Base-by-base conservation (phyloP, 257 asterid species). In the Osmanthus fragrans region DNA sequence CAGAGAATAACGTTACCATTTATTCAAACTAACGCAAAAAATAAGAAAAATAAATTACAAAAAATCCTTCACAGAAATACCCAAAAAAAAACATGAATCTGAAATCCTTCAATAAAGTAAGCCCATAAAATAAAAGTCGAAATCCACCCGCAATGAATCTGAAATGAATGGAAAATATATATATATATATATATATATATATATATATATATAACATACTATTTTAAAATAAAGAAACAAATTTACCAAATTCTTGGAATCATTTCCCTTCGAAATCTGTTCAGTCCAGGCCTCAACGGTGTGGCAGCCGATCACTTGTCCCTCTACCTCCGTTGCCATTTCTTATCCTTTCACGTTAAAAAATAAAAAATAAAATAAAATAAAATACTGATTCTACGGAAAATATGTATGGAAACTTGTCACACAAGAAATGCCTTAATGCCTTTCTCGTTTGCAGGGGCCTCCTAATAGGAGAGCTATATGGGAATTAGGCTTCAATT, bases 221-320 rank as follows among this genome's bases (percentile, higher is more conserved):
- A n/a, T n/a, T 25, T 25, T 25, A 25, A 25, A 45, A 63, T 32
- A 5, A 8, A 1, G 42, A 39, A 8, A 39, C 13, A 39, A 39
- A 39, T 4, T 8, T 83, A 94, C 97, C 92, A 92, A 88, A 74
- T 85, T 89, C 29, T 89, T 81, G 77, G 81, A 75, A 32, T 85
- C 86, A 39, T 86, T 92, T 29, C 97, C 97, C 79, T 88, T 92
- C 84, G 87, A 82, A 76, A 94, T 85, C 79, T 88, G 96, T 4
- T 87, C 88, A 78, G 66, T 81, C 98, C 98, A 94, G 30, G 85
- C 87, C 19, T 87, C 93, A 18, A 84, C 16, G 76, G 85, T 86
- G 84, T 92, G 98, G 89, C 96, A 91, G 79, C 86, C 77, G 72
- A 94, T 86, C 49, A 92, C 97, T 27, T 86, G 96, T 80, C 97